Conservation (phyloP, 2,329 filamentous ascomycete genomes). For the Penicillium sp. region DNA sequence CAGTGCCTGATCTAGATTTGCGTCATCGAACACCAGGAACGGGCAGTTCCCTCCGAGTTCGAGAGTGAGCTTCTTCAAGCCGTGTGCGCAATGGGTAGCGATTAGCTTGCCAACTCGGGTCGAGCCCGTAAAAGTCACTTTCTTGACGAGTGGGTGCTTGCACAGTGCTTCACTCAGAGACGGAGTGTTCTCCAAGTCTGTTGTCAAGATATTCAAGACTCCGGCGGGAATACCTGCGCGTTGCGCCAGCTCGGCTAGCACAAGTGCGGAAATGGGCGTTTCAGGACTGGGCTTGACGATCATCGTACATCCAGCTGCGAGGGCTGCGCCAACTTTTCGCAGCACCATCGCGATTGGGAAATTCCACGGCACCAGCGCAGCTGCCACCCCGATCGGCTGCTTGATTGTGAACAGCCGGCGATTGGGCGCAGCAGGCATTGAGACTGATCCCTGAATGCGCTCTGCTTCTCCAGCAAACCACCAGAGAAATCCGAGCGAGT, state of each 20-base stretch:
- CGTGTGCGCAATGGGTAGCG: conserved; percentile 53
- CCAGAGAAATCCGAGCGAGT: conserved; percentile 49
- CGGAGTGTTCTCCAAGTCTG: conserved; percentile 37
- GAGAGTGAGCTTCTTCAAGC: conserved; percentile 59
- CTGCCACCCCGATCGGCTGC: conserved; percentile 64
- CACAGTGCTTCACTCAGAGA: conserved; percentile 45
- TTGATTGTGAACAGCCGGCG: conserved; percentile 66
- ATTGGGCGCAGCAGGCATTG: conserved; percentile 54
- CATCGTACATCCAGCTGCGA: conserved; percentile 70
- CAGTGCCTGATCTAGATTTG: conserved; percentile 48
- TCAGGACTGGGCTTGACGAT: conserved; percentile 67
- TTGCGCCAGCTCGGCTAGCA: conserved; percentile 48
- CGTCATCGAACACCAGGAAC: conserved; percentile 60
- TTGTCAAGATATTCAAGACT: conserved; percentile 57
- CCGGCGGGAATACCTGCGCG: conserved; percentile 55
- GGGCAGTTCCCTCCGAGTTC: conserved; percentile 62
- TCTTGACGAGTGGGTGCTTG: conserved; percentile 54
- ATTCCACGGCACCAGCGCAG: conserved; percentile 67
- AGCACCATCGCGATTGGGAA: conserved; percentile 64
- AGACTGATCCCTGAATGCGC: conserved; percentile 57
- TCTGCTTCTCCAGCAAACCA: conserved; percentile 59
- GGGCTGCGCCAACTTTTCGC: conserved; percentile 60
- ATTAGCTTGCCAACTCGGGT: conserved; percentile 59
- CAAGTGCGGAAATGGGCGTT: conserved; percentile 53
- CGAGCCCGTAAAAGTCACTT: conserved; percentile 55